These are phyloP conservation scores for Quercus cerris DNA, from an alignment of 306 rosid genomes.

Conservation along the genomic window DNA sequence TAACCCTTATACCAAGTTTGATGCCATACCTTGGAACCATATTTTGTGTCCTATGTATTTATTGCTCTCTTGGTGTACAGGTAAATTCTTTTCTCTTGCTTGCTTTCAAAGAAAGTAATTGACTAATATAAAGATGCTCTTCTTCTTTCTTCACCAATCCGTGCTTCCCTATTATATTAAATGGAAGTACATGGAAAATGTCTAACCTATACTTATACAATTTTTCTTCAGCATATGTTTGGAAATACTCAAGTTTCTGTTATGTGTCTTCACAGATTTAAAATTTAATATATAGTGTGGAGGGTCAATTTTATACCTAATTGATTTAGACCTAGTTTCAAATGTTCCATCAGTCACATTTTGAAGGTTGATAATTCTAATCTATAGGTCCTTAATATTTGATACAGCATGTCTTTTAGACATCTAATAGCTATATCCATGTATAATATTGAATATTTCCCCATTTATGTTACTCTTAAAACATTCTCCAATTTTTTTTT, in stretches of 20 bases:
- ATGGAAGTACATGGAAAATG: background rate
- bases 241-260: background rate
- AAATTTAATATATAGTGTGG: background rate
- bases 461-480: conserved; percentile 7
- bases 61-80: conserved; percentile 92
- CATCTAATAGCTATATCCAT: background rate
- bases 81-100: conserved; percentile 39
- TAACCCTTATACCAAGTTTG: conserved; percentile 92
- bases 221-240: background rate
- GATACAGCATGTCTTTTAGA: background rate
- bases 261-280: background rate
- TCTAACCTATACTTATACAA: background rate
- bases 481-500: conserved; percentile 2
- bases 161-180: background rate
- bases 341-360: background rate
- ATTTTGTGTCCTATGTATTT: conserved; percentile 75
- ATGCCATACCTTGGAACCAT: conserved; percentile 97
- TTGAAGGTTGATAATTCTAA: background rate
- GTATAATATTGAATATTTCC: background rate
- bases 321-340: background rate
- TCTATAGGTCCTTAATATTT: no score
- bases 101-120: conserved; percentile 8
- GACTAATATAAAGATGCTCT: conserved; percentile 16
- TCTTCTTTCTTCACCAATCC: background rate
- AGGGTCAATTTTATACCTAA: background rate